phyloP scores from a whole-genome alignment of 2,329 filamentous ascomycete species.

The Colletotrichum plurivorum region DNA sequence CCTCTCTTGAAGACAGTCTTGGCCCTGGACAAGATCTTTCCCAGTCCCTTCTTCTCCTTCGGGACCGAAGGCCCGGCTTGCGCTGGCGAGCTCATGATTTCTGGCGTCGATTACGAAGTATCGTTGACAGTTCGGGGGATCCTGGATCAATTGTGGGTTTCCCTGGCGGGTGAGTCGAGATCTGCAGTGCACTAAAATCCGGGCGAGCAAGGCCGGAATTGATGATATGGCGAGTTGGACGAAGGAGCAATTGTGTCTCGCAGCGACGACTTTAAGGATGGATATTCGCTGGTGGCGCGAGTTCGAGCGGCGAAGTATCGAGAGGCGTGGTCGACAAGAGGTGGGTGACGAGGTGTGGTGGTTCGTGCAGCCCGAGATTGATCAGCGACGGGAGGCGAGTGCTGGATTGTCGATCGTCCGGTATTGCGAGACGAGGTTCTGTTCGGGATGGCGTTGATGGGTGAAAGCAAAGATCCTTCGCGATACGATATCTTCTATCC shows the following conservation, averaged over 20 bases:
- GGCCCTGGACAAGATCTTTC: conserved; percentile 63
- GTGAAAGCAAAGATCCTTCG: conserved; percentile 10
- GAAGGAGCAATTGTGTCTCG: conserved; percentile 1
- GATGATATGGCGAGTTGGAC: background rate
- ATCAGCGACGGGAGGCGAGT: conserved; percentile 24
- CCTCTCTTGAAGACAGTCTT: conserved; percentile 65
- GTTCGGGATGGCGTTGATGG: background rate
- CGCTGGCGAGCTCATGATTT: conserved; percentile 59
- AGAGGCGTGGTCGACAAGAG: background rate
- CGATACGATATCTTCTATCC: conserved; percentile 8
- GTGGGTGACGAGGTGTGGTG: conserved; percentile 1
- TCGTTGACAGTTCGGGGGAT: conserved; percentile 14
- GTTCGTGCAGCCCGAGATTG: conserved; percentile 23
- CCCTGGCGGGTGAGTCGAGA: conserved; percentile 2
- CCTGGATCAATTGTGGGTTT: conserved; percentile 21
- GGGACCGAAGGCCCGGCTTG: conserved; percentile 53
- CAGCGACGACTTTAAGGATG: conserved; percentile 1
- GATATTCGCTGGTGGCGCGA: conserved; percentile 10
- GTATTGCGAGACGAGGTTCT: conserved; percentile 16
- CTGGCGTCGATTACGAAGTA: background rate
- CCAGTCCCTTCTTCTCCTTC: conserved; percentile 62
- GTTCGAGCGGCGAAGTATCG: conserved; percentile 11
- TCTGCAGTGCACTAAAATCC: conserved; percentile 28
- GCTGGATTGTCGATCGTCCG: conserved; percentile 30
- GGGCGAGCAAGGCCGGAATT: conserved; percentile 17